Evolutionary conservation across 306 rosid species (phyloP), one percentile per base, ranked within the genome.

Genomic region (Glycyrrhiza uralensis): DNA sequence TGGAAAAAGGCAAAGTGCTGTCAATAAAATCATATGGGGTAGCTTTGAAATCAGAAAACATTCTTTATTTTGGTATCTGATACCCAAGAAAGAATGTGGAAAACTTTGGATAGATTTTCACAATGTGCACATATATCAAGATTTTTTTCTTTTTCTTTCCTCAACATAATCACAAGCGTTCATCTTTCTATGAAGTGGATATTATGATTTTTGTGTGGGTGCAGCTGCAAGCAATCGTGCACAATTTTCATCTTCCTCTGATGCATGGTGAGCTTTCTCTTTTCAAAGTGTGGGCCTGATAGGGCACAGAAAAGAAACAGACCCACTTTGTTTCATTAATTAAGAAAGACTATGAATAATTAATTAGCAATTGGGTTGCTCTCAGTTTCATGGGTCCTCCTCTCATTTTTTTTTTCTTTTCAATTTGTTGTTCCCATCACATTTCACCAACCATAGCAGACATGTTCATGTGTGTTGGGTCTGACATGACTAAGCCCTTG

Each of bases 381-480:
- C 69, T 20, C 63, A 78, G 32, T 63, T 75, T 23, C 56, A 66
- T 82, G 86, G 93, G 88, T 51, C 88, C 88, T 46, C 29, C 12
- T 69, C 57, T 52, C 66, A 61, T 39, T 54, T 66, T 66, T 45
- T 22, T 51, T 6, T 73, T 66, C 38, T 22, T 51, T 6, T 73
- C 36, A 7, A 33, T 33, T 33, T 33, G 2, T 71, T 14, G 0
- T 22, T 79, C 9, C 66, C 44, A 42, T 76, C 76, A 69, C 67
- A 35, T 56, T 77, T 77, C 74, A 80, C 58, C 72, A 20, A 39
- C 76, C 45, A 75, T 57, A 82, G 51, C 84, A 78, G 81, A 78
- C 92, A 79, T 70, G 73, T 70, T 85, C 85, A 78, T 70, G 56
- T 62, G 80, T 83, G 88, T 74, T 82, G 83, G 78, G 81, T 44